Conservation (phyloP, 2,329 filamentous ascomycete species). For the Parastagonospora nodorum region DNA sequence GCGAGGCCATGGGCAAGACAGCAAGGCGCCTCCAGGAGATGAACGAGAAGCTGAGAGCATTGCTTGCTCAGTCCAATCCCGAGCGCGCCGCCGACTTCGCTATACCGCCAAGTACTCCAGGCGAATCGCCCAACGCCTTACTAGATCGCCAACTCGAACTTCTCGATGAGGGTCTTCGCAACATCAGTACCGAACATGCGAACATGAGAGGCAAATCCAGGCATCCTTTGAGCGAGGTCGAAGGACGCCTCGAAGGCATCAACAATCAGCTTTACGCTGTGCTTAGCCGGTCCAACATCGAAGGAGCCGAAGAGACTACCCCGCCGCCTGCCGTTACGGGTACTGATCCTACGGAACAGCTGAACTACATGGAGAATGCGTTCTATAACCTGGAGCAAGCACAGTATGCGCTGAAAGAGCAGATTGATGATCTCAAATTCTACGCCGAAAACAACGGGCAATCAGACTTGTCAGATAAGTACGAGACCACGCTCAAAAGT, state of each 20-base stretch:
- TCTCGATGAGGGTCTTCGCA: constrained; percentile 67
- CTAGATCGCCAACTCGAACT: constrained; percentile 69
- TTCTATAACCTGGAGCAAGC: constrained; percentile 53
- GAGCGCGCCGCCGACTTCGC: constrained; percentile 43
- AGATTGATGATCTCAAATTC: constrained; percentile 33
- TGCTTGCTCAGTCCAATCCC: constrained; percentile 69
- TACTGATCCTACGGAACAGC: constrained; percentile 67
- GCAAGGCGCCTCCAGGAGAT: constrained; percentile 70
- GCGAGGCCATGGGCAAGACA: constrained; percentile 63
- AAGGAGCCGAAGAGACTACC: constrained; percentile 57
- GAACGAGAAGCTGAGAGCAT: constrained; percentile 68
- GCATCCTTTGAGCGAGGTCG: constrained; percentile 36
- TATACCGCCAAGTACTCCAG: constrained; percentile 24
- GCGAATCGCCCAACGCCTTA: constrained; percentile 25
- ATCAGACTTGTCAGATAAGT: constrained; percentile 40
- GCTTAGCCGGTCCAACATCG: constrained; percentile 53
- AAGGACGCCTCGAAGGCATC: constrained; percentile 54
- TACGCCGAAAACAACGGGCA: constrained; percentile 20
- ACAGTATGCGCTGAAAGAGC: constrained; percentile 38
- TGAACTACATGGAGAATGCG: constrained; percentile 69
- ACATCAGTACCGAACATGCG: constrained; percentile 63
- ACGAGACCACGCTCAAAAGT: constrained; percentile 58
- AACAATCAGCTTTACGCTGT: constrained; percentile 66
- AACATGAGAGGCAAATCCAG: constrained; percentile 33
- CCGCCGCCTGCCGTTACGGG: constrained; percentile 64